Base-by-base conservation (phyloP, 768 basidiomycete genomes). In the Boletus rubropictus region DNA sequence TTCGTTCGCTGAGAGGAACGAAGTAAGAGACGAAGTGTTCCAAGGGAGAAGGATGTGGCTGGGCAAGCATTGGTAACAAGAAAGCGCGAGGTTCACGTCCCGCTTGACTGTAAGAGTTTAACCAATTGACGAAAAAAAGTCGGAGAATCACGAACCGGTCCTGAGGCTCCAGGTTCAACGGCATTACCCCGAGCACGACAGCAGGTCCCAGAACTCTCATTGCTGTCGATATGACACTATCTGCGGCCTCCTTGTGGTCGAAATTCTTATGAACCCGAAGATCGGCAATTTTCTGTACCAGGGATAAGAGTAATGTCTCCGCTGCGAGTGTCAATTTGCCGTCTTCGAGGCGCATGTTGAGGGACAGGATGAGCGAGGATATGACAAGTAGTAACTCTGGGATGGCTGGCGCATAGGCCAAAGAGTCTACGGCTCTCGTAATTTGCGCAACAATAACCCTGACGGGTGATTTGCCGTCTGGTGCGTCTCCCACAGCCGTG, bases 1-100 rank as follows among this genome's bases (percentile, higher is more conserved):
- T 84, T 15, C 82, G 76, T 65, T 97, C 94, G 39, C 93, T 96
- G 40, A 98, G 69, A 15, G 95, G 95, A 7, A 98, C 86, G 56
- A 98, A 97, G 65, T 89, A 89, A 3, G 80, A 78, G 28, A 89
- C 76, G 59, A 98, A 99, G 69, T 95, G 94, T 1, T 71, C 69
- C 39, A 98, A 72, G 1, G 84, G 84, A 3, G 94, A 86, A 2
- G 84, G 76, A 63, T 97, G 86, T 3, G 84, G 79, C 25, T 89
- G 80, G 11, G 84, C 67, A 42, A 99, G 79, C 45, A 97, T 75
- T 3, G 96, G 93, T 6, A 99, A 77, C 34, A 99, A 75, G 72
- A 86, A 96, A 11, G 94, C 96, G 42, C 89, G 83, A 11, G 94
- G 92, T 55, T 91, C 89, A 29, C 72, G 74, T 39, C 83, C 82